Percentiles rank a stretch among this genome's conserved stretches.
phyloP scores from a whole-genome alignment of 169 alveolate genomes.

The Miamiensis avidus region DNA sequence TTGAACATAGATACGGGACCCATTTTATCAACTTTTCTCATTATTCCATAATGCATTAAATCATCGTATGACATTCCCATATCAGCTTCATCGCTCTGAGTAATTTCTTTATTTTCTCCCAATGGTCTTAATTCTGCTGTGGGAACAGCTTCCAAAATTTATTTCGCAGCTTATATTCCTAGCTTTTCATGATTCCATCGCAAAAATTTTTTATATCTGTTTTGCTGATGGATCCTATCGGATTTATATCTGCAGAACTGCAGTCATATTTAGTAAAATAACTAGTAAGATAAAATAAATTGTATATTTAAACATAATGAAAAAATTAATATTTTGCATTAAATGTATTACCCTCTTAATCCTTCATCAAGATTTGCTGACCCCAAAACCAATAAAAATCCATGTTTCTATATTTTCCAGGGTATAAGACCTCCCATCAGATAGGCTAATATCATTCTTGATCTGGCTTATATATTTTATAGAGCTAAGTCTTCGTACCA shows the following conservation, averaged over 20 bases:
- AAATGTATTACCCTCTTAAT: constrained; percentile 57
- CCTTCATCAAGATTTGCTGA: constrained; percentile 75
- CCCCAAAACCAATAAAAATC: constrained; percentile 65
- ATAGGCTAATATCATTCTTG: constrained; percentile 73
- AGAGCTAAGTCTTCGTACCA: constrained; percentile 81
- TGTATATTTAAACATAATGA: too few species aligned
- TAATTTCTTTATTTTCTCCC: constrained; percentile 38
- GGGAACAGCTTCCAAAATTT: constrained; percentile 71
- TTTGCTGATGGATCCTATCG: constrained; percentile 89
- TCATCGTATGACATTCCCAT: constrained; percentile 88
- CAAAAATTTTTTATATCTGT: constrained; percentile 57
- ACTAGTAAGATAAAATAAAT: background rate
- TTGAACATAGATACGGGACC: constrained; percentile 84
- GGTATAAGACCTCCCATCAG: constrained; percentile 66
- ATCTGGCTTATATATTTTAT: constrained; percentile 74
- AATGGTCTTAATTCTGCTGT: constrained; percentile 87
- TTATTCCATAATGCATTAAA: constrained; percentile 69
- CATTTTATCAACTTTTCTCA: constrained; percentile 64
- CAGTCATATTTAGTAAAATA: constrained; percentile 93
- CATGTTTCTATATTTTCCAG: constrained; percentile 55
- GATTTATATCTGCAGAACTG: constrained; percentile 89
- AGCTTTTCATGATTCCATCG: constrained; percentile 25
- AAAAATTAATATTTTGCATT: too few species aligned
- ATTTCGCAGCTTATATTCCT: constrained; percentile 32
- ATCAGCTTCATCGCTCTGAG: constrained; percentile 82